Percentiles rank a stretch among this genome's conserved stretches.
Conservation (phyloP, 129 eudicot genomes). For the Kitagawia praeruptora region DNA sequence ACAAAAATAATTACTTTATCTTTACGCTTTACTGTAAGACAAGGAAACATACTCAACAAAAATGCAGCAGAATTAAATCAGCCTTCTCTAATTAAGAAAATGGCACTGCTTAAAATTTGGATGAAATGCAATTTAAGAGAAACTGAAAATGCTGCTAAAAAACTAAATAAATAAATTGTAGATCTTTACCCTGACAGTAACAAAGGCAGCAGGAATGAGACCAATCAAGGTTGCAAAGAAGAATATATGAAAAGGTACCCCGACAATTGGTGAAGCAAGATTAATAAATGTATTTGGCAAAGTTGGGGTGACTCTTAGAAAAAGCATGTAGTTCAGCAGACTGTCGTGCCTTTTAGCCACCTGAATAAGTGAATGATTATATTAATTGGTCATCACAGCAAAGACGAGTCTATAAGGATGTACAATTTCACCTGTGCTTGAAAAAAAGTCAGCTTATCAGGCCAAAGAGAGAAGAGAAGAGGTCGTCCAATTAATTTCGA, state of each 20-base stretch:
- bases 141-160: neutral
- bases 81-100: neutral
- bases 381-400: neutral
- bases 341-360: conserved; percentile 64
- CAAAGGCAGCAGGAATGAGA: conserved; percentile 72
- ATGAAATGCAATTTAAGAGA: neutral
- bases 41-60: neutral
- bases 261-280: conserved; percentile 72
- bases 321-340: conserved; percentile 69
- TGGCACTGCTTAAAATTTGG: neutral
- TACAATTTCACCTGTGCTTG: conserved; percentile 65
- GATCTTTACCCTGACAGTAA: conserved; percentile 62
- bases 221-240: conserved; percentile 62
- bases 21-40: neutral
- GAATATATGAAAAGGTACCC: conserved; percentile 65
- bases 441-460: conserved; percentile 71
- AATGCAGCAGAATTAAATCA: neutral
- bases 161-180: neutral
- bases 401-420: neutral
- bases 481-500: conserved; percentile 87
- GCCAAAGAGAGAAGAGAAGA: conserved; percentile 71
- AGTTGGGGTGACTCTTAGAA: conserved; percentile 73
- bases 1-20: neutral
- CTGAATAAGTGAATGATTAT: conserved; percentile 24
- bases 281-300: conserved; percentile 77